Conservation (phyloP, 225 moss, liverwort and hornwort genomes). For the Straminergon stramineum region DNA sequence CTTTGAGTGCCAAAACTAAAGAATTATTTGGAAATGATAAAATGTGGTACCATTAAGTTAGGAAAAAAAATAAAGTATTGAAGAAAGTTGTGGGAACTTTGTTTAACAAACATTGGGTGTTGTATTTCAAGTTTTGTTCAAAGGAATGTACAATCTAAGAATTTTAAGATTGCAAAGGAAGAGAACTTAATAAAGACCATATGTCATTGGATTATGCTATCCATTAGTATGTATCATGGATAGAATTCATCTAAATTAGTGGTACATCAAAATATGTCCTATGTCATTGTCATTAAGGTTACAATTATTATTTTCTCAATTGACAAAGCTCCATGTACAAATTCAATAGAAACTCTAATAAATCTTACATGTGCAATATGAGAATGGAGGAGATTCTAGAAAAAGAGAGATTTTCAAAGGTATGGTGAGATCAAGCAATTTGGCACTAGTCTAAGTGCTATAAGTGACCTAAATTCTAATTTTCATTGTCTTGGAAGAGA, state of each 20-base stretch:
- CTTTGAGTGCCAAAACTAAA: too few species aligned
- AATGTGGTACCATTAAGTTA: rapidly evolving
- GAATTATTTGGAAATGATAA: too few species aligned
- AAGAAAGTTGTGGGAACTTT: not conserved
- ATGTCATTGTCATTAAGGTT: not conserved
- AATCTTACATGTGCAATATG: not conserved
- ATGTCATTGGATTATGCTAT: not conserved
- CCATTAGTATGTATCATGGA: not conserved
- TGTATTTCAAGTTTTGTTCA: not conserved
- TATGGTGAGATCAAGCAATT: not conserved
- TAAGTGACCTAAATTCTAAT: not conserved
- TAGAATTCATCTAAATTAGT: not conserved
- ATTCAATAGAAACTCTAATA: not conserved
- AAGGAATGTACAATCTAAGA: not conserved
- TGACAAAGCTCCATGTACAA: not conserved
- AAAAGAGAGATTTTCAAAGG: not conserved
- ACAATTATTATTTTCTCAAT: not conserved
- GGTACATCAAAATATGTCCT: too few species aligned
- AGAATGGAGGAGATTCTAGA: not conserved
- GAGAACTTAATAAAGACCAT: too few species aligned
- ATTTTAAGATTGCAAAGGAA: not conserved
- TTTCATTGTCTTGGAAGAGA: not conserved
- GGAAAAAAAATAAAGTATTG: too few species aligned
- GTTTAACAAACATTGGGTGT: too few species aligned
- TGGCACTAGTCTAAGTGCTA: not conserved